Conservation (phyloP, 2,329 filamentous ascomycete genomes). For the Zymoseptoria ardabiliae region DNA sequence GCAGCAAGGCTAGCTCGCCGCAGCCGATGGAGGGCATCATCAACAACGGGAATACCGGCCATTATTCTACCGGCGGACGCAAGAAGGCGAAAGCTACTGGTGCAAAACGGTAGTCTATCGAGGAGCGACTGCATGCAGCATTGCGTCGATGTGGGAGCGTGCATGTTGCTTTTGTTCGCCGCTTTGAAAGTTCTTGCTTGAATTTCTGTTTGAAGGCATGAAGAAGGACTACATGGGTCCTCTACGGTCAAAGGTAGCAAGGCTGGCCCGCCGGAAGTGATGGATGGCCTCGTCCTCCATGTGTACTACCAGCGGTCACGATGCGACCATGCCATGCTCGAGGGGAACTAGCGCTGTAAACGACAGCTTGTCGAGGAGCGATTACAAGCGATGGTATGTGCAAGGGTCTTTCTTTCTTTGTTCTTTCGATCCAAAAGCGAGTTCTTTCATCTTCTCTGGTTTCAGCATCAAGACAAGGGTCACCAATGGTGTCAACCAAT, state of each 20-base stretch:
- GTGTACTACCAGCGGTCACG: not conserved
- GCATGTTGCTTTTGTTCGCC: not conserved
- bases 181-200: not conserved
- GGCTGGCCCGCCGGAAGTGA: not conserved
- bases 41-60: not conserved
- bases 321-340: not conserved
- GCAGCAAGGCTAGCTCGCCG: not conserved
- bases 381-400: not conserved
- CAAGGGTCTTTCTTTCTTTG: not conserved
- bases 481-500: too few species aligned
- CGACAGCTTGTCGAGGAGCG: not conserved
- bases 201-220: not conserved
- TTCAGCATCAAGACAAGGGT: not conserved
- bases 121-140: not conserved
- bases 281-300: not conserved
- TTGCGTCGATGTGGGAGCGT: not conserved
- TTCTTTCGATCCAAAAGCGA: not conserved
- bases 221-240: not conserved
- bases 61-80: not conserved
- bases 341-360: not conserved
- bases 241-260: not conserved
- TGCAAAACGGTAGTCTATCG: not conserved
- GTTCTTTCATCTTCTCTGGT: not conserved
- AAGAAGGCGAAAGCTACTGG: too few species aligned
- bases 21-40: not conserved